Evolutionary conservation across 306 rosid species (phyloP).

Genomic region (Fragaria iinumae): DNA sequence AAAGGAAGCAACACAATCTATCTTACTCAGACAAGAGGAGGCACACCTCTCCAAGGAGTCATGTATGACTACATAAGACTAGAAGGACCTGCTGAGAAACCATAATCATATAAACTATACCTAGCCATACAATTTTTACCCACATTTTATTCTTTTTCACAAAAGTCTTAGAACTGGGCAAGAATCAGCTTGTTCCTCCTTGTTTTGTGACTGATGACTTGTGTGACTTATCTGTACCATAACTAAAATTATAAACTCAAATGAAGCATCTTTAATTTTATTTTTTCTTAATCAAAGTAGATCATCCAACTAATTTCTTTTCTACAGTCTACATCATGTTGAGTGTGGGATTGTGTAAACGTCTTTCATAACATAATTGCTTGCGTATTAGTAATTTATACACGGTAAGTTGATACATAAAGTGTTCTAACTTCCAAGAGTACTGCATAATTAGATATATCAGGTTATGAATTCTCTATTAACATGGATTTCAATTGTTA

Average conservation of each 20-base stretch:
- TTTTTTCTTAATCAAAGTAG: not conserved
- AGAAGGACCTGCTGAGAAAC: conserved; percentile 30
- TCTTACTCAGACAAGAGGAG: conserved; percentile 48
- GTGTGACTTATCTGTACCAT: conserved; percentile 8
- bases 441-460: not conserved
- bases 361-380: not conserved
- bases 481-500: not conserved
- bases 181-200: not conserved
- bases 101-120: no score
- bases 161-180: not conserved
- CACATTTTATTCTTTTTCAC: not conserved
- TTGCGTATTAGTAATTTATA: not conserved
- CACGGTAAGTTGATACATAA: not conserved
- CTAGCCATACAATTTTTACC: not conserved
- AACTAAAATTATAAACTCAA: not conserved
- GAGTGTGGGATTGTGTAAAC: not conserved
- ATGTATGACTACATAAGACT: conserved; percentile 84
- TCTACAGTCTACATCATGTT: not conserved
- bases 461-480: not conserved
- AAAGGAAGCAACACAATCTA: conserved; percentile 53
- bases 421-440: not conserved
- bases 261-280: not conserved
- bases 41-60: conserved; percentile 39
- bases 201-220: not conserved
- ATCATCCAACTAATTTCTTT: not conserved